Percentiles rank a stretch among this genome's conserved stretches.
Evolutionary conservation across 495 filamentous ascomycete species (phyloP).

Genomic region (Penicillium maclennaniae): DNA sequence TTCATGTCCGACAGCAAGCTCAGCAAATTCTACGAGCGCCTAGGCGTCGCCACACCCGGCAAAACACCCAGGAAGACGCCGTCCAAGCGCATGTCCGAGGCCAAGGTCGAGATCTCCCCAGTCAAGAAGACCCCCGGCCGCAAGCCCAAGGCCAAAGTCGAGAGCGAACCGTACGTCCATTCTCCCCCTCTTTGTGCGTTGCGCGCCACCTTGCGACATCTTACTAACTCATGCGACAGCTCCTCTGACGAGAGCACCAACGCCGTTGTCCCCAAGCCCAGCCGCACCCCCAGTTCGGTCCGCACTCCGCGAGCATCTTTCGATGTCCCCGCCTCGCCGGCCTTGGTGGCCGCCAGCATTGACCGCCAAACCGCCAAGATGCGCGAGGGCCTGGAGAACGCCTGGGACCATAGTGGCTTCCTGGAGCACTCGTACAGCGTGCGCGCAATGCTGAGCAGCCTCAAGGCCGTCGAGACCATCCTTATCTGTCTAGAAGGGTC

Average conservation of each 20-base stretch:
- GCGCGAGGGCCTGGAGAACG: conserved; percentile 45
- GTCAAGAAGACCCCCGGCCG: conserved; percentile 32
- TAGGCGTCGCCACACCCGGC: conserved; percentile 33
- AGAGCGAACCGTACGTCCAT: conserved; percentile 37
- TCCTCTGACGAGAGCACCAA: conserved; percentile 12
- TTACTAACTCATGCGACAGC: conserved; percentile 10
- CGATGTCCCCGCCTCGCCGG: conserved; percentile 73
- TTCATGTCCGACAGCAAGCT: conserved; percentile 62
- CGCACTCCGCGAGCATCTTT: conserved; percentile 52
- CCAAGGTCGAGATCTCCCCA: conserved; percentile 26
- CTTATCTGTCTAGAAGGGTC: conserved; percentile 59
- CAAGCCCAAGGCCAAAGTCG: conserved; percentile 39
- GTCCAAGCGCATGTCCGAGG: conserved; percentile 75
- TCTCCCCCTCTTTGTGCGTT: not conserved
- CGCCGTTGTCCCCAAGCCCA: not conserved
- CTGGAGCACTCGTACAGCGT: conserved; percentile 46
- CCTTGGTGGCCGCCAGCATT: conserved; percentile 74
- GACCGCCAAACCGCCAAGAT: conserved; percentile 68
- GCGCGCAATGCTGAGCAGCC: conserved; percentile 58
- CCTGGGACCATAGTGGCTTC: conserved; percentile 44
- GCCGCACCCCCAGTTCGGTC: not conserved
- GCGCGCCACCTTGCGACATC: not conserved
- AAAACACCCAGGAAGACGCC: conserved; percentile 54
- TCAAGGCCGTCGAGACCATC: conserved; percentile 64
- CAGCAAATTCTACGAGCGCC: conserved; percentile 70